phyloP scores from a whole-genome alignment of 257 asterid genomes.

The Craterostigma plantagineum region DNA sequence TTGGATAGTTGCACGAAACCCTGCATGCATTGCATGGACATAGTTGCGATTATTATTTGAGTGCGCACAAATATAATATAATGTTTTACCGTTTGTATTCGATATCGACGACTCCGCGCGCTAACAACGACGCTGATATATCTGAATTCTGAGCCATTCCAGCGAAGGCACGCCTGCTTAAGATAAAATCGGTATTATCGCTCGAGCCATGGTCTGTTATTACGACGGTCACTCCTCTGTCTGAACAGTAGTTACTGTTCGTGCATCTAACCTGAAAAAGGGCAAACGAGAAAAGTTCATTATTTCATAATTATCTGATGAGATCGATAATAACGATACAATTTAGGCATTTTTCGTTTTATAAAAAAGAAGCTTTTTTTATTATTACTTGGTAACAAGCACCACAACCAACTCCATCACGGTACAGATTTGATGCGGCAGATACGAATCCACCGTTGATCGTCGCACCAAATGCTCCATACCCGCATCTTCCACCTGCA shows the following conservation, averaged over 20 bases:
- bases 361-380: too few relatives aligned
- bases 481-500: constrained; percentile 74
- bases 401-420: constrained; percentile 68
- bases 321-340: too few relatives aligned
- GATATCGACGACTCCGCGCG: constrained; percentile 40
- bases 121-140: constrained; percentile 38
- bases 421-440: constrained; percentile 60
- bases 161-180: constrained; percentile 51
- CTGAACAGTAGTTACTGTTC: constrained; percentile 38
- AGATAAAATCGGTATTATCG: constrained; percentile 49
- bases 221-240: constrained; percentile 44
- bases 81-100: constrained; percentile 41
- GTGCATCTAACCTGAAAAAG: constrained; percentile 56
- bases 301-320: too few relatives aligned
- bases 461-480: constrained; percentile 55
- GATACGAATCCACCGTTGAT: constrained; percentile 62
- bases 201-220: constrained; percentile 63
- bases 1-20: constrained; percentile 71
- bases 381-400: constrained; percentile 56
- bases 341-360: too few relatives aligned
- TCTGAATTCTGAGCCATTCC: constrained; percentile 56
- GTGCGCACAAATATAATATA: too few relatives aligned
- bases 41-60: too few relatives aligned
- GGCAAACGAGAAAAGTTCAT: not conserved
- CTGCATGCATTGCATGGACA: too few relatives aligned